A percentile compares a stretch with the other conserved stretches of the same genome.
phyloP scores from a whole-genome alignment of 2,329 filamentous ascomycete genomes.

The Phialophora macrospora region DNA sequence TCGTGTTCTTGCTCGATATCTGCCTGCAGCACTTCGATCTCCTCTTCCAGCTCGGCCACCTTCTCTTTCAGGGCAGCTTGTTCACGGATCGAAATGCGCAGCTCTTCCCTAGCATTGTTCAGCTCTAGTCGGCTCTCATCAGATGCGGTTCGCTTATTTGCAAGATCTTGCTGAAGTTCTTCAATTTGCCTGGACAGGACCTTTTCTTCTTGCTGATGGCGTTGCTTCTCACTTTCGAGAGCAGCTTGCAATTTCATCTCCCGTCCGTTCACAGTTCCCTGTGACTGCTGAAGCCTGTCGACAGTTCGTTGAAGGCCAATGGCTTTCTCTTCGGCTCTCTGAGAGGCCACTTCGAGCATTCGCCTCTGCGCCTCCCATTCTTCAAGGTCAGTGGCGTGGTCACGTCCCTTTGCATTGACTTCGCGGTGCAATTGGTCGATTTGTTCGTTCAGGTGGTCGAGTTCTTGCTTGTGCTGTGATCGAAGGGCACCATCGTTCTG shows the following conservation, averaged over 20 bases:
- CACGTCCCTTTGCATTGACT: constrained; percentile 70
- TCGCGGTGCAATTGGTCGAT: constrained; percentile 67
- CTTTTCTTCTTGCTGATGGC: constrained; percentile 73
- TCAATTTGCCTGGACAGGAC: constrained; percentile 74
- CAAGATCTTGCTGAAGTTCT: constrained; percentile 72
- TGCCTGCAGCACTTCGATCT: constrained; percentile 73
- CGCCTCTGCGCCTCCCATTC: constrained; percentile 72
- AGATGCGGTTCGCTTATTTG: constrained; percentile 67
- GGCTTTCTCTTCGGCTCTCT: constrained; percentile 70
- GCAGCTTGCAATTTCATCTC: constrained; percentile 71
- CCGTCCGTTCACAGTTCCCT: constrained; percentile 70
- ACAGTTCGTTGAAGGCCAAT: constrained; percentile 71
- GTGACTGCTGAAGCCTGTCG: constrained; percentile 69
- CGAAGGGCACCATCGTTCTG: constrained; percentile 66
- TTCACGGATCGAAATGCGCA: constrained; percentile 70
- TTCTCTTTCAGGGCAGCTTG: constrained; percentile 68
- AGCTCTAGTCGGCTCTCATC: constrained; percentile 70
- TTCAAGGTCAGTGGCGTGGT: constrained; percentile 72
- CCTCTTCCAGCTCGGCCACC: constrained; percentile 71
- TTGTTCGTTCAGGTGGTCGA: constrained; percentile 61
- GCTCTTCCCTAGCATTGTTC: constrained; percentile 68
- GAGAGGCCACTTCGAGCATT: constrained; percentile 67
- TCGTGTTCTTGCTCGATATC: constrained; percentile 69
- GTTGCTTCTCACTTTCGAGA: constrained; percentile 71
- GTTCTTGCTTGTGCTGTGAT: constrained; percentile 59